Conservation (phyloP, 495 filamentous ascomycete species). For the Sabuloglossum arenarium region DNA sequence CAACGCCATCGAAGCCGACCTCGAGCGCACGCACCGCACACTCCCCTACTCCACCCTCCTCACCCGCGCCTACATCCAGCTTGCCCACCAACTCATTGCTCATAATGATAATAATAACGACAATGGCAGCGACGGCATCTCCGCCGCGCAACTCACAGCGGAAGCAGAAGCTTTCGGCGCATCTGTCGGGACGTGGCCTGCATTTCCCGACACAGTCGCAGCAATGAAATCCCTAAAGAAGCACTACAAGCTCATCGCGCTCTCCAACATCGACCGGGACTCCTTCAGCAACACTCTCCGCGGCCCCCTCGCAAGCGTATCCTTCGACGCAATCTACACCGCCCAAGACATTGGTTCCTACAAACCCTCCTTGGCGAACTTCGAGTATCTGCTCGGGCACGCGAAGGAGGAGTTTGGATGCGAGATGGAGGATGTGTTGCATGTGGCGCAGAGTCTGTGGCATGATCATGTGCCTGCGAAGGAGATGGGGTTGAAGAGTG, state of each 20-base stretch:
- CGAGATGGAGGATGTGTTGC: constrained; percentile 32
- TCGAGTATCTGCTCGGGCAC: constrained; percentile 39
- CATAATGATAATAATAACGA: too few species aligned
- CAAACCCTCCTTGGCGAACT: constrained; percentile 49
- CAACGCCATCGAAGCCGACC: constrained; percentile 21
- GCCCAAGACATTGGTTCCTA: constrained; percentile 58
- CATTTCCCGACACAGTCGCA: constrained; percentile 42
- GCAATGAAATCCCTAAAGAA: constrained; percentile 29
- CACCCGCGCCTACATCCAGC: constrained; percentile 22
- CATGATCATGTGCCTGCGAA: constrained; percentile 54
- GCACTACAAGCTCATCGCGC: constrained; percentile 47
- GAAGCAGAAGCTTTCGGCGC: constrained; percentile 26
- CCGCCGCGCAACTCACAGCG: constrained; percentile 14
- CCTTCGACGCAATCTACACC: constrained; percentile 50
- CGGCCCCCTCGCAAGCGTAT: constrained; percentile 25
- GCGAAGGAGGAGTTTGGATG: constrained; percentile 33
- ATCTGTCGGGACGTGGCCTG: constrained; percentile 35
- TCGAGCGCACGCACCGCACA: constrained; percentile 27
- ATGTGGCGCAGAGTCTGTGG: constrained; percentile 47
- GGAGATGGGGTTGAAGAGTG: constrained; percentile 36
- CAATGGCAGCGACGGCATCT: background rate
- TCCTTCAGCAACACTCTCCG: constrained; percentile 34
- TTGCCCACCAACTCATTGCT: constrained; percentile 24
- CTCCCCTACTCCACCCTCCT: constrained; percentile 39
- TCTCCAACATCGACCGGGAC: constrained; percentile 49